Base-by-base conservation (phyloP, 345 rosid genomes). In the Trapa incisa region DNA sequence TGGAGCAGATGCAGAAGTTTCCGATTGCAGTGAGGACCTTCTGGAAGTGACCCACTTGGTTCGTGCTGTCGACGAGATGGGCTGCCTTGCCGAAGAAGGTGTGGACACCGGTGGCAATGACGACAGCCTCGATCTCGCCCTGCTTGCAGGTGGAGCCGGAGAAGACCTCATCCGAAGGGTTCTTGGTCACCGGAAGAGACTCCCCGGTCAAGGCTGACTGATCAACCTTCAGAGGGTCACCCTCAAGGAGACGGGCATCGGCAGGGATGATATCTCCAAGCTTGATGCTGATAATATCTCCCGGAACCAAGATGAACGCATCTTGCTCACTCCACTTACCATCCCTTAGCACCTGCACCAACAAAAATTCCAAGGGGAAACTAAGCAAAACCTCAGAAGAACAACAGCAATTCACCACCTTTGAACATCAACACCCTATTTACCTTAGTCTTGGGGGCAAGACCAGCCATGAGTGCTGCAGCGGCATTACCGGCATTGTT, bases 401-500 rank as follows among this genome's bases (percentile, higher is more conserved):
- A 36, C 50, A 36, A 42, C 35, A 32, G 15, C 3, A 35, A 45
- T 14, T 22, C 29, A 22, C 29, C 29, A 22, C 29, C 29, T 22
- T 22, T 22, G 29, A 22, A 41, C 43, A 41, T 41, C 7, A 41
- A 35, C 15, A 57, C 22, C 6, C 4, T 17, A 22, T 48, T 68
- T 70, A 79, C 82, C 77, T 73, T 79, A 6, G 82, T 71, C 22
- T 79, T 75, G 10, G 82, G 82, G 36, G 79, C 79, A n/a, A 78
- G 79, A 67, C 82, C 77, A 61, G 82, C 82, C 82, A 78, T 75
- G 57, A 78, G 79, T 42, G 82, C 79, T 39, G 82, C 82, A 4
- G 82, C 82, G 3, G 82, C 82, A 53, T 78, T 79, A 15, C 82
- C 82, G 5, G 82, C 82, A 56, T 76, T 79, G 73, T 79, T 79